A percentile compares a stretch with the other conserved stretches of the same genome.
These are phyloP conservation scores for Candida neerlandica DNA, from an alignment of 1,139 yeast genomes.

Conservation along the genomic window DNA sequence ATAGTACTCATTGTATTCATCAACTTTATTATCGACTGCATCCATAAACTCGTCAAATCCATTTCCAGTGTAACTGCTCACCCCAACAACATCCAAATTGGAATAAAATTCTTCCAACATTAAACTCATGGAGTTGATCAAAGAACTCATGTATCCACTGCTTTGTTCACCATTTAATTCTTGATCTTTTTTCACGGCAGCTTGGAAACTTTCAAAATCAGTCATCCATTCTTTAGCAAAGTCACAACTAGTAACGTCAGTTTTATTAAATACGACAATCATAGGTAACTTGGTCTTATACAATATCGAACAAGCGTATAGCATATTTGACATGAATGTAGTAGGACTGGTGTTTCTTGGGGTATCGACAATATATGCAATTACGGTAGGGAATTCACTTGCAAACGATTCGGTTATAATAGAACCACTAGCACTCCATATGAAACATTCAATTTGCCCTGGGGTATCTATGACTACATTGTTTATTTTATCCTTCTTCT, in stretches of 20 bases:
- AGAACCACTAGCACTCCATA: conserved; percentile 96
- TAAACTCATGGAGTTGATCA: conserved; percentile 91
- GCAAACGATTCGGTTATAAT: conserved; percentile 97
- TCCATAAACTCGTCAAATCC: conserved; percentile 90
- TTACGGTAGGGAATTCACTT: conserved; percentile 90
- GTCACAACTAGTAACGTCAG: conserved; percentile 81
- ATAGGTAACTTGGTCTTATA: conserved; percentile 96
- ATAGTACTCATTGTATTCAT: conserved; percentile 83
- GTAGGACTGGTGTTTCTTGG: conserved; percentile 94
- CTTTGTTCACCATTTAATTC: conserved; percentile 70
- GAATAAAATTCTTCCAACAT: conserved; percentile 97
- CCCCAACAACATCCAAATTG: conserved; percentile 88
- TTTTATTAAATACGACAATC: conserved; percentile 95
- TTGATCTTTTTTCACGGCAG: conserved; percentile 63
- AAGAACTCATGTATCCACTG: conserved; percentile 91
- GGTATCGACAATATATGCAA: conserved; percentile 95
- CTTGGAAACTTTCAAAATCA: conserved; percentile 91
- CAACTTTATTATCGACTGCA: conserved; percentile 84
- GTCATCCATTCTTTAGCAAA: conserved; percentile 98
- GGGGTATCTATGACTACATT: conserved; percentile 95
- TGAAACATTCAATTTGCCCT: conserved; percentile 97
- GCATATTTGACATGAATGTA: conserved; percentile 97
- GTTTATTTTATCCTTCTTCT: conserved; percentile 62
- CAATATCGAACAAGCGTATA: conserved; percentile 94
- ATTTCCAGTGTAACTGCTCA: conserved; percentile 87